phyloP scores from a whole-genome alignment of 345 rosid genomes.

The Camelina hispida region DNA sequence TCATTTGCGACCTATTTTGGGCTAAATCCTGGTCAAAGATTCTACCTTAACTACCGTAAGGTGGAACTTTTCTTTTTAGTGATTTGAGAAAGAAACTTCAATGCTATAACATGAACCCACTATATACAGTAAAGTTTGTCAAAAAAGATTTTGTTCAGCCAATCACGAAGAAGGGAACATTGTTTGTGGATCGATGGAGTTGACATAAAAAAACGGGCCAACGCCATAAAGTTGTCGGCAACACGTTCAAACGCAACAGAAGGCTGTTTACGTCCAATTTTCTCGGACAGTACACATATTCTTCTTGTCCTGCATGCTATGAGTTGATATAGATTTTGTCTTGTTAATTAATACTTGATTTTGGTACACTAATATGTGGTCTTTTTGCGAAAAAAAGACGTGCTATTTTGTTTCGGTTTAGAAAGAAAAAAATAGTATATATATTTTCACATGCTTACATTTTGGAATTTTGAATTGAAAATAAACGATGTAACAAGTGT shows the following conservation, averaged over 20 bases:
- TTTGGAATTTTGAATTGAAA: background rate
- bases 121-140: background rate
- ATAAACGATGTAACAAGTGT: background rate
- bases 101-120: background rate
- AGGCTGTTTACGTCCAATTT: conserved; percentile 19
- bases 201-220: background rate
- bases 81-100: conserved; percentile 5
- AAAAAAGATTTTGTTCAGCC: conserved; percentile 1
- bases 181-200: conserved; percentile 9
- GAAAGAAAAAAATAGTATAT: no score
- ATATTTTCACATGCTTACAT: background rate
- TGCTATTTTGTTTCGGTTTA: no score
- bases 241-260: conserved; percentile 23
- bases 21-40: background rate
- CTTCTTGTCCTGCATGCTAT: background rate
- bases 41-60: background rate
- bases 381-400: no score
- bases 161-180: conserved; percentile 2
- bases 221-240: conserved; percentile 24
- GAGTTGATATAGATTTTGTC: background rate
- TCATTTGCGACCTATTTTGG: background rate
- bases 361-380: background rate
- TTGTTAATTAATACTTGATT: background rate
- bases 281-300: conserved; percentile 1
- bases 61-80: background rate